A percentile compares a stretch with the other conserved stretches of the same genome.
These are phyloP conservation scores for Lipomyces japonicus DNA, from an alignment of 805 yeast species.

Conservation along the genomic window DNA sequence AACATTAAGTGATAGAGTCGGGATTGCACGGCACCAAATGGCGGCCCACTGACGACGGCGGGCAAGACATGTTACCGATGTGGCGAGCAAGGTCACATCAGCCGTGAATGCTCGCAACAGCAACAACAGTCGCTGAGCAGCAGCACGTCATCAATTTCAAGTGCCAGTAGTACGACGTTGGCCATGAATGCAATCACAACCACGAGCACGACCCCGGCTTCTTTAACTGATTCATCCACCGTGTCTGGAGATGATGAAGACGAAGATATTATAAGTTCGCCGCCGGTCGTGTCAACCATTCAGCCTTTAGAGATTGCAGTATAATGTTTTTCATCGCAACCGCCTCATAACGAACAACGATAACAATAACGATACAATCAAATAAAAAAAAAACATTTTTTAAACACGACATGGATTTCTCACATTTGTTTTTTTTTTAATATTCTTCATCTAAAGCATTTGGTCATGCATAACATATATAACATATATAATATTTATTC, in stretches of 20 bases:
- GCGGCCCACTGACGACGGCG: conserved; percentile 31
- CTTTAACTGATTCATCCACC: conserved; percentile 26
- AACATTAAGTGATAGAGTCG: conserved; percentile 12
- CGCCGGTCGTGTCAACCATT: conserved; percentile 16
- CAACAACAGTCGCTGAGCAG: no score
- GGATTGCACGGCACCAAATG: conserved; percentile 34
- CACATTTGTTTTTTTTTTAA: background rate
- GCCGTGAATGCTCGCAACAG: conserved; percentile 25
- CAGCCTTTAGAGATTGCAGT: background rate
- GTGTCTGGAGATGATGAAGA: conserved; percentile 19
- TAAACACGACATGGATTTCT: background rate
- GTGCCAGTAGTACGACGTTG: conserved; percentile 13
- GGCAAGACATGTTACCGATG: conserved; percentile 65
- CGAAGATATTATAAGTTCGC: conserved; percentile 19
- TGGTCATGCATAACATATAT: no score
- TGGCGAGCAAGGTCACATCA: conserved; percentile 75
- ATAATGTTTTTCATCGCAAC: background rate
- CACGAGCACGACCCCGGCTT: conserved; percentile 15
- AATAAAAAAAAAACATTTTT: background rate
- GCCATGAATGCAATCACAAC: conserved; percentile 10
- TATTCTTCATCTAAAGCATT: no score
- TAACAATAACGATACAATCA: background rate
- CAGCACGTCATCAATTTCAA: conserved; percentile 4
- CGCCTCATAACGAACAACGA: background rate
- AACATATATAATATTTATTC: no score